A percentile compares a stretch with the other conserved stretches of the same genome.
Conservation (phyloP, 2,329 filamentous ascomycete genomes). For the Sarocladiaceae sp. region DNA sequence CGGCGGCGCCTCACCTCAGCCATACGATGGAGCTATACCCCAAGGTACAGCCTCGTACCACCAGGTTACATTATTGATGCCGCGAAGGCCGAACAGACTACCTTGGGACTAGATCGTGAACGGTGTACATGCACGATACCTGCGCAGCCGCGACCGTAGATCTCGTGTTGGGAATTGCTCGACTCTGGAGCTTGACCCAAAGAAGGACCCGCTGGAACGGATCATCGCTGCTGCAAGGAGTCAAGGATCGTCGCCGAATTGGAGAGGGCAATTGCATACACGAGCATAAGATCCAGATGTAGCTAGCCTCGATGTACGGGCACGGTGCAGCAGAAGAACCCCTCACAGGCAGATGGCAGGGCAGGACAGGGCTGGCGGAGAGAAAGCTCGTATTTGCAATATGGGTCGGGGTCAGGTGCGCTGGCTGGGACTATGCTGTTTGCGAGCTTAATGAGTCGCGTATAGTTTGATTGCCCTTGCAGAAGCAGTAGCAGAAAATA, state of each 20-base stretch:
- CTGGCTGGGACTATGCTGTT: too few relatives aligned
- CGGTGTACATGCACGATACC: background rate
- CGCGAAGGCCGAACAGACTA: background rate
- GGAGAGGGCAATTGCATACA: background rate
- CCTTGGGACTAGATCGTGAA: background rate
- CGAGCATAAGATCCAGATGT: background rate
- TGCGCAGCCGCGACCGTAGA: background rate
- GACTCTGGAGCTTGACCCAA: too few relatives aligned
- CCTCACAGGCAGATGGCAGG: background rate
- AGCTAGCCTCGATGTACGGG: too few relatives aligned
- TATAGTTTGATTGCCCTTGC: slow-evolving; percentile 6
- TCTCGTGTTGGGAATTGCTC: too few relatives aligned
- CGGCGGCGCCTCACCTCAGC: background rate
- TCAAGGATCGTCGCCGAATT: slow-evolving; percentile 2
- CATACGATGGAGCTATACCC: background rate
- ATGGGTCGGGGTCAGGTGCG: background rate
- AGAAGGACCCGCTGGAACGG: background rate
- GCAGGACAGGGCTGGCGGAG: background rate
- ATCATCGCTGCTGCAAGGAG: slow-evolving; percentile 1
- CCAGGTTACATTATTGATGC: background rate
- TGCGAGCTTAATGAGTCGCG: too few relatives aligned
- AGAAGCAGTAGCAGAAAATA: background rate
- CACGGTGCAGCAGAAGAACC: too few relatives aligned
- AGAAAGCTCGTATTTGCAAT: slow-evolving; percentile 5
- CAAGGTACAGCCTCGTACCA: slow-evolving; percentile 3